A percentile compares a stretch with the other conserved stretches of the same genome.
These are phyloP conservation scores for Kwoniella dejecticola DNA, from an alignment of 768 basidiomycete species.

Conservation along the genomic window DNA sequence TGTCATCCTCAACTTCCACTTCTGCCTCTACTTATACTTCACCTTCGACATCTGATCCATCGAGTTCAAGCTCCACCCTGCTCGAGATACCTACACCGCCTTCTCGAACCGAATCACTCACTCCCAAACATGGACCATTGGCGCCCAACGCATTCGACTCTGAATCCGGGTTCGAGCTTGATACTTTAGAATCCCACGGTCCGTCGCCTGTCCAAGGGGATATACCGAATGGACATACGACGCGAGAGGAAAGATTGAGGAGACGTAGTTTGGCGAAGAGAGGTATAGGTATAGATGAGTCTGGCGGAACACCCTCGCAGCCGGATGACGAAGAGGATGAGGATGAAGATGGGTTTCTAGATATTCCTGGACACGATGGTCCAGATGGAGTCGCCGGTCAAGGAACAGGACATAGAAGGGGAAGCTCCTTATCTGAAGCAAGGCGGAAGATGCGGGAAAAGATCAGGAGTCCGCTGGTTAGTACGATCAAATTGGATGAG, in stretches of 20 bases:
- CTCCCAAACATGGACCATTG: slow-evolving; percentile 13
- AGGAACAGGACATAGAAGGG: background rate
- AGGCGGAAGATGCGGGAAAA: slow-evolving; percentile 31
- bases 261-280: slow-evolving; percentile 6
- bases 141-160: slow-evolving; percentile 21
- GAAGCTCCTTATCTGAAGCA: slow-evolving; percentile 15
- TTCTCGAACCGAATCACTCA: slow-evolving; percentile 8
- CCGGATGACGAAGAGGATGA: slow-evolving; percentile 3
- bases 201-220: background rate
- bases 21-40: background rate
- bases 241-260: slow-evolving; percentile 9
- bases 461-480: slow-evolving; percentile 38
- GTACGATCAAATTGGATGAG: slow-evolving; percentile 36
- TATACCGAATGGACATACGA: background rate
- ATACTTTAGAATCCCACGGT: slow-evolving; percentile 3
- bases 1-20: background rate
- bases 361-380: background rate
- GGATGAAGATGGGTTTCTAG: background rate
- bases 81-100: background rate
- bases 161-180: too few species aligned
- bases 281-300: slow-evolving; percentile 15
- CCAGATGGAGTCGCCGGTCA: background rate
- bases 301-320: background rate
- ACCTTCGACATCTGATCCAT: too few species aligned
- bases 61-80: too few species aligned